phyloP scores from a whole-genome alignment of 1,139 yeast genomes.

The Meyerozyma guilliermondii region DNA sequence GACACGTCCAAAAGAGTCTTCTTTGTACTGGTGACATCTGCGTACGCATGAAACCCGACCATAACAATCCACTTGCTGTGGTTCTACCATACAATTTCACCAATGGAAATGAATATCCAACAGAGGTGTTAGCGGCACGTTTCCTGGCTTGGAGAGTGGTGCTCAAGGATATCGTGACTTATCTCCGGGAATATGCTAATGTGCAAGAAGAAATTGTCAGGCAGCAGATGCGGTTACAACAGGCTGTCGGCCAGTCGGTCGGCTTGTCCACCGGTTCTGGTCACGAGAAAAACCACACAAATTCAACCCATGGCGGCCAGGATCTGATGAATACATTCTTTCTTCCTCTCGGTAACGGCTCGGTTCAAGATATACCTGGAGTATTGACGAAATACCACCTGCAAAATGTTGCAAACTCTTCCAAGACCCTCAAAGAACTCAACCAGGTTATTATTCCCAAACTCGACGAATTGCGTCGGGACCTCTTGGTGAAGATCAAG shows the following conservation, averaged over 20 bases:
- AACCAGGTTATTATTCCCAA: constrained; percentile 69
- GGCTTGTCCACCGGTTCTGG: constrained; percentile 7
- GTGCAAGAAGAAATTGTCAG: constrained; percentile 86
- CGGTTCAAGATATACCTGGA: constrained; percentile 77
- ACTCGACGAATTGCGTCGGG: constrained; percentile 79
- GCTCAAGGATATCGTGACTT: constrained; percentile 67
- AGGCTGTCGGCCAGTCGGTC: constrained; percentile 50
- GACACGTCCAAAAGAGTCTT: background rate
- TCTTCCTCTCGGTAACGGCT: constrained; percentile 73
- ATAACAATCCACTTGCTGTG: constrained; percentile 34
- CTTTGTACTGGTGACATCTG: background rate
- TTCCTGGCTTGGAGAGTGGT: constrained; percentile 84
- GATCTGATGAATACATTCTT: constrained; percentile 46
- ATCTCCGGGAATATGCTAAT: constrained; percentile 73
- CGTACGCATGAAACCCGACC: constrained; percentile 14
- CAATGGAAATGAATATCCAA: constrained; percentile 44
- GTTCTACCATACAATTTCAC: constrained; percentile 32
- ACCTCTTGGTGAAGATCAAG: constrained; percentile 70
- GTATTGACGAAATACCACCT: constrained; percentile 72
- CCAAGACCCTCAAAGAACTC: constrained; percentile 68
- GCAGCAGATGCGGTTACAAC: constrained; percentile 76
- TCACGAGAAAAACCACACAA: constrained; percentile 13
- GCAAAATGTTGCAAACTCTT: constrained; percentile 61
- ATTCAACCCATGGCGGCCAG: constrained; percentile 18
- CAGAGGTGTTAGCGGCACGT: constrained; percentile 78